Evolutionary conservation across 768 basidiomycete genomes (phyloP), one percentile per base, ranked within the genome.

Genomic region (Candolleomyces aberdarensis): DNA sequence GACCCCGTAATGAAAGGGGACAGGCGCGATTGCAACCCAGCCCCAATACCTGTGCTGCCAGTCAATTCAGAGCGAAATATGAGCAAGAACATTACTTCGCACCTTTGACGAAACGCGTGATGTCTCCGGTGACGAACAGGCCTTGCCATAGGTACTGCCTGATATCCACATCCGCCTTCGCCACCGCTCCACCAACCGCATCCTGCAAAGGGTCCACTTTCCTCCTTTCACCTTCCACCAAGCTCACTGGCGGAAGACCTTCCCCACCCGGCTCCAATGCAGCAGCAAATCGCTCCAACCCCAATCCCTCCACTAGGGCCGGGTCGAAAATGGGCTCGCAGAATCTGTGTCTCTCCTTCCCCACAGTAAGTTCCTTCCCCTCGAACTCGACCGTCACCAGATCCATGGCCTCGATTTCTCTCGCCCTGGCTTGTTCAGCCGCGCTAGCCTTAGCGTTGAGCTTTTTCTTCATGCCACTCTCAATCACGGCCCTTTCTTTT

Each of bases 241-340:
- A 54, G 4, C 44, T 70, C 17, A 68, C 56, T 20, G 68, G 61
- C 1, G 72, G 63, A 8, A 67, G 58, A 1, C 71, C 73, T 44
- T 61, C 60, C 32, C 57, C 60, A 31, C 60, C 60, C 44, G 14
- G 56, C 20, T 11, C 55, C 22, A 50, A 17, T 7, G 8, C 36
- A 40, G 20, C 32, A 7, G 20, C 32, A 39, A 50, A 43, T 11
- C 48, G 32, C 32, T 61, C 59, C 32, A 61, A 39, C 6, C 71
- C 63, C 14, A 82, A 58, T 19, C 74, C 74, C 1, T 75, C 73
- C 60, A 92, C 72, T 46, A 92, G 66, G 3, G 72, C 76, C 2
- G 89, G 88, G 68, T 94, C 88, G 64, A 94, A 95, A 29, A 97
- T 78, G 6, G 94, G 92, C 71, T 96, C 95, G 70, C 92, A 94